A percentile compares a stretch with the other conserved stretches of the same genome.
Evolutionary conservation across 495 filamentous ascomycete species (phyloP).

Genomic region (Aspergillus cavernicola): DNA sequence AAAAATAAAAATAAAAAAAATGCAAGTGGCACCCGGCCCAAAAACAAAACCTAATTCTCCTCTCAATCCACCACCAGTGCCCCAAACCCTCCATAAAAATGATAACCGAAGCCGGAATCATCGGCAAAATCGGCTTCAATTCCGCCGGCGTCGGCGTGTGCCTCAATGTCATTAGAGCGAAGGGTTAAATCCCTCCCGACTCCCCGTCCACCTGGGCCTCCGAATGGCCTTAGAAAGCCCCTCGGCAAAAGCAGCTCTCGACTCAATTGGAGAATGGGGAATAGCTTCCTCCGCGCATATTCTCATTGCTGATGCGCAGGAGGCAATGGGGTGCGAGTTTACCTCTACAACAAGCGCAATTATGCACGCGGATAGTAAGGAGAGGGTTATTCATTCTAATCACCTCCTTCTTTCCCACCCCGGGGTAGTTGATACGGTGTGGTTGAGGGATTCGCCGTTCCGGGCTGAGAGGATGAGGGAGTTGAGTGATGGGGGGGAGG

Average conservation of each 20-base stretch:
- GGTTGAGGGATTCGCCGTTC: constrained; percentile 51
- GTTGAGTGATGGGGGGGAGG: constrained; percentile 18
- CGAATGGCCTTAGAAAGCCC: constrained; percentile 52
- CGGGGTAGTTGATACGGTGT: constrained; percentile 46
- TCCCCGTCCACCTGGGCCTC: constrained; percentile 63
- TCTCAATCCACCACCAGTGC: constrained; percentile 19
- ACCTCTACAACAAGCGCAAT: constrained; percentile 50
- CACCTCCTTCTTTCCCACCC: constrained; percentile 52
- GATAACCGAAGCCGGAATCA: constrained; percentile 58
- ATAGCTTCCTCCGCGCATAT: constrained; percentile 53
- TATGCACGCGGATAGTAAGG: constrained; percentile 42
- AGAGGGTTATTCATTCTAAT: constrained; percentile 59
- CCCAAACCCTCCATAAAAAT: constrained; percentile 51
- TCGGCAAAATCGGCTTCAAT: constrained; percentile 71
- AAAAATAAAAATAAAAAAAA: too few species aligned
- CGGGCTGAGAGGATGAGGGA: constrained; percentile 32
- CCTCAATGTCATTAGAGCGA: constrained; percentile 63
- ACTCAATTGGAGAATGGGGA: constrained; percentile 35
- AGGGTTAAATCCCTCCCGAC: constrained; percentile 48
- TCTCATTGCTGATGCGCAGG: constrained; percentile 47
- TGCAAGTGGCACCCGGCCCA: constrained; percentile 8
- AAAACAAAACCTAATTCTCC: constrained; percentile 6
- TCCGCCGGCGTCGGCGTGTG: constrained; percentile 58
- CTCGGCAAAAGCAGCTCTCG: constrained; percentile 41
- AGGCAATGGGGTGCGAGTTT: constrained; percentile 56